Percentiles rank a stretch among this genome's conserved stretches.
Conservation (phyloP, 1,284 basidiomycete genomes). For the Puccinia hordei region DNA sequence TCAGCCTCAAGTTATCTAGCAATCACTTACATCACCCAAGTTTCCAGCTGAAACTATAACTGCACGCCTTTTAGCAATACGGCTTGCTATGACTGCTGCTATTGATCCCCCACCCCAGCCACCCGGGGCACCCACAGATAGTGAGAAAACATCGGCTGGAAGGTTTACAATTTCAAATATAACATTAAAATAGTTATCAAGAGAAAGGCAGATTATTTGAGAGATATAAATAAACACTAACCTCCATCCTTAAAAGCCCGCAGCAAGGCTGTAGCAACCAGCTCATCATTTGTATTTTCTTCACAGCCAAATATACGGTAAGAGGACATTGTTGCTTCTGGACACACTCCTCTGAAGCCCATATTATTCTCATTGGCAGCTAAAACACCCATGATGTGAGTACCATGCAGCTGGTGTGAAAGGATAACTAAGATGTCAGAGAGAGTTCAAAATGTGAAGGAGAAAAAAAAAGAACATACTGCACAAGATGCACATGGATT, state of each 20-base stretch:
- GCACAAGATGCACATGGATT: constrained; percentile 50
- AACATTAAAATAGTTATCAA: not conserved
- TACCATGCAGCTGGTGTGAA: constrained; percentile 44
- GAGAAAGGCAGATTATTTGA: not conserved
- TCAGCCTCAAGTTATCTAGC: not conserved
- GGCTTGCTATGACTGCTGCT: constrained; percentile 47
- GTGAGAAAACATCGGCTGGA: constrained; percentile 65
- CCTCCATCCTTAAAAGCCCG: constrained; percentile 56
- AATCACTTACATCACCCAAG: constrained; percentile 55
- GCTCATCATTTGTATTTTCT: constrained; percentile 60
- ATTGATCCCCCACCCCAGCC: constrained; percentile 46
- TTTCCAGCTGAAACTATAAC: constrained; percentile 60
- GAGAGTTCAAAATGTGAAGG: not conserved
- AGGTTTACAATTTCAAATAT: not conserved
- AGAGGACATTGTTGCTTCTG: constrained; percentile 53
- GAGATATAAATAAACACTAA: not conserved
- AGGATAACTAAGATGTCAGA: not conserved
- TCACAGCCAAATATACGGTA: constrained; percentile 61
- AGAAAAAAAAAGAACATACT: constrained; percentile 7
- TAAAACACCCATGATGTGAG: constrained; percentile 54
- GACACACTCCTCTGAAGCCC: constrained; percentile 54
- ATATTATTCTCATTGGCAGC: constrained; percentile 54
- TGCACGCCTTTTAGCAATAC: constrained; percentile 35
- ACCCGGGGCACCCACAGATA: constrained; percentile 66
- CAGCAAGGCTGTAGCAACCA: constrained; percentile 61